phyloP scores from a whole-genome alignment of 2,329 filamentous ascomycete species.

The Neofusicoccum sp. region DNA sequence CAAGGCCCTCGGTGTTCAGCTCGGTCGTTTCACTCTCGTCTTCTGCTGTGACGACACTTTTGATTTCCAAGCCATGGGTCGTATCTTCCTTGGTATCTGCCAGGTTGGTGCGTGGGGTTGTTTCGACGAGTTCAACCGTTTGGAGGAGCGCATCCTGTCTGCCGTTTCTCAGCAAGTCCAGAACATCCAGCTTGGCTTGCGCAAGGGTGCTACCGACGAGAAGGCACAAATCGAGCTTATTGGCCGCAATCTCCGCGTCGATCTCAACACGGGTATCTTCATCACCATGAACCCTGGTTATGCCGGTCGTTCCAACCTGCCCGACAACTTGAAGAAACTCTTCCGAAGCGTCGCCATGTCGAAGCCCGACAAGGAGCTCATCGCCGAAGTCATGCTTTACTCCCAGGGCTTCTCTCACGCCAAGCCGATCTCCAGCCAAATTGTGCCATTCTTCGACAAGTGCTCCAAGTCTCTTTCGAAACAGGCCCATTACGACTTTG shows the following conservation, averaged over 20 bases:
- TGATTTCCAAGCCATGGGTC: conserved; percentile 99
- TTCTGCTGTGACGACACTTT: conserved; percentile 99
- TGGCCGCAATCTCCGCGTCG: conserved; percentile 84
- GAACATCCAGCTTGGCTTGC: conserved; percentile 95
- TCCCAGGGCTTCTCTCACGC: conserved; percentile 98
- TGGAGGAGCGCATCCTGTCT: conserved; percentile 95
- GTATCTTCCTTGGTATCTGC: conserved; percentile 98
- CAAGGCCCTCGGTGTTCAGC: conserved; percentile 92
- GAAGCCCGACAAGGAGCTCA: conserved; percentile 98
- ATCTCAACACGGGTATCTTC: conserved; percentile 94
- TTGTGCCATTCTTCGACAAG: conserved; percentile 96
- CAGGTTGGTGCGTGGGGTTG: conserved; percentile 99
- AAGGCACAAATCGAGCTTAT: conserved; percentile 92
- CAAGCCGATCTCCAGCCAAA: conserved; percentile 89
- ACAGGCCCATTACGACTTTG: conserved; percentile 98
- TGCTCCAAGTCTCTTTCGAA: conserved; percentile 81
- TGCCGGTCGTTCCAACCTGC: conserved; percentile 93
- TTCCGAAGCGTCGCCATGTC: conserved; percentile 99
- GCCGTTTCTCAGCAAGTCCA: conserved; percentile 99
- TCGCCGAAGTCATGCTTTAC: conserved; percentile 99
- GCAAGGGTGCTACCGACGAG: conserved; percentile 76
- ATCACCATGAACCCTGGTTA: conserved; percentile 99
- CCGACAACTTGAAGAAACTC: conserved; percentile 98
- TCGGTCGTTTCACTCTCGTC: conserved; percentile 95
- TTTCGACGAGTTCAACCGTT: conserved; percentile 99